These are phyloP conservation scores for Fusarium anthophilum DNA, from an alignment of 2,329 filamentous ascomycete species.

Conservation along the genomic window DNA sequence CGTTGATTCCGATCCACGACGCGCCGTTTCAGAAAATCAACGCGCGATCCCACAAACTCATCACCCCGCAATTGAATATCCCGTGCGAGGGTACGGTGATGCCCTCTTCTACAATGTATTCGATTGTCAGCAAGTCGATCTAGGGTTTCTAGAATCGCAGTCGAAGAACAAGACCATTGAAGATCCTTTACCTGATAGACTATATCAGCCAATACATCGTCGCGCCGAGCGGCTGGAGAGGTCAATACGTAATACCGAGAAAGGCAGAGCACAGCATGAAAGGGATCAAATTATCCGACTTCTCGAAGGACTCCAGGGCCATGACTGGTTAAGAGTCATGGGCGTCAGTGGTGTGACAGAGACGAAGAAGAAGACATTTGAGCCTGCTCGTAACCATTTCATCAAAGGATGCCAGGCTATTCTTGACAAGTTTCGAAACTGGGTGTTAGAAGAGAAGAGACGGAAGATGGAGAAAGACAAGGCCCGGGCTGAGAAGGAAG, in stretches of 20 bases:
- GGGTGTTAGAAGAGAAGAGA: conserved; percentile 90
- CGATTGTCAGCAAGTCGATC: conserved; percentile 66
- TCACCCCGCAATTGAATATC: conserved; percentile 45
- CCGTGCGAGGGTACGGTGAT: conserved; percentile 65
- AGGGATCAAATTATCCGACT: conserved; percentile 71
- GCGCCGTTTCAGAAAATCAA: conserved; percentile 38
- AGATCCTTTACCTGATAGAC: conserved; percentile 66
- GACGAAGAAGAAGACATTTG: conserved; percentile 84
- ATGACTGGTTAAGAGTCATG: conserved; percentile 93
- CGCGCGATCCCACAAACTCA: conserved; percentile 45
- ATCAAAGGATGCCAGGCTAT: conserved; percentile 83
- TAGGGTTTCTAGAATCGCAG: conserved; percentile 61
- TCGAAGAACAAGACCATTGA: conserved; percentile 54
- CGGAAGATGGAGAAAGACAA: conserved; percentile 80
- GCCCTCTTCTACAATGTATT: conserved; percentile 65
- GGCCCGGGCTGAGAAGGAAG: conserved; percentile 46
- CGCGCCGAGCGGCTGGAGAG: conserved; percentile 69
- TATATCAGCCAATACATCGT: conserved; percentile 65
- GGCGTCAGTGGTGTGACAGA: conserved; percentile 88
- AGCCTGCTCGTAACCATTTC: conserved; percentile 85
- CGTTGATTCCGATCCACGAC: conserved; percentile 61
- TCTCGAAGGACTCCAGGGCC: conserved; percentile 85
- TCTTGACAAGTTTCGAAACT: conserved; percentile 85
- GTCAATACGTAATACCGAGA: conserved; percentile 71
- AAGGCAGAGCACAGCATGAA: conserved; percentile 72